phyloP scores from a whole-genome alignment of 192 early-diverging fungal genomes.

The Podila epigama region DNA sequence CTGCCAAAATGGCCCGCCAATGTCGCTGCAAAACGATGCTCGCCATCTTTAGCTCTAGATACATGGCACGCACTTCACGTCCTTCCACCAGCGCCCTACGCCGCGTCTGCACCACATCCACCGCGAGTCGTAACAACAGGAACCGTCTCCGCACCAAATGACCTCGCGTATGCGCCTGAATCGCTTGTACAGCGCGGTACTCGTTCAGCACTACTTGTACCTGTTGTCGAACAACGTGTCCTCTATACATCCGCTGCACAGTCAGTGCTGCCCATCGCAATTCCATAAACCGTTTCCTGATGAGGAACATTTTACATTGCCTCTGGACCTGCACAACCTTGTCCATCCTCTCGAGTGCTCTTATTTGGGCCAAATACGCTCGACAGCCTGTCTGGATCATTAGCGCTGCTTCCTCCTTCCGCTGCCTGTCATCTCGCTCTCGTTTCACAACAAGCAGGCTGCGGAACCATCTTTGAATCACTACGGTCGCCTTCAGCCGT shows the following conservation, averaged over 20 bases:
- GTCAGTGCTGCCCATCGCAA: conserved; percentile 26
- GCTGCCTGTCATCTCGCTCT: background rate
- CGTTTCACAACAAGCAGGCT: conserved; percentile 13
- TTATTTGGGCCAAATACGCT: conserved; percentile 25
- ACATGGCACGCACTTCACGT: conserved; percentile 10
- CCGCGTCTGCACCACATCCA: conserved; percentile 28
- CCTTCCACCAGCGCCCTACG: conserved; percentile 16
- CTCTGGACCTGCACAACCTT: conserved; percentile 17
- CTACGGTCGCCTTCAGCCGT: conserved; percentile 24
- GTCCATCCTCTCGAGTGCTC: conserved; percentile 13
- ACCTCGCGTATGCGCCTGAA: conserved; percentile 35
- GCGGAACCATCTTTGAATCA: conserved; percentile 35
- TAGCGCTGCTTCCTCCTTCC: conserved; percentile 13
- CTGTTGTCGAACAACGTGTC: conserved; percentile 21
- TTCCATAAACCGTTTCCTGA: conserved; percentile 19
- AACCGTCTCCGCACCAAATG: conserved; percentile 22
- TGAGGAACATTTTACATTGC: conserved; percentile 19
- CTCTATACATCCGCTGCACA: conserved; percentile 18
- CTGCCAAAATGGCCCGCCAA: conserved; percentile 24
- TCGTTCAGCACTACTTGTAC: background rate
- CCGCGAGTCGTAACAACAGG: conserved; percentile 21
- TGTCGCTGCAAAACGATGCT: conserved; percentile 27
- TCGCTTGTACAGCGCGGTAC: conserved; percentile 8
- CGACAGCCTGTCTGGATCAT: conserved; percentile 47
- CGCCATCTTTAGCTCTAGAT: conserved; percentile 10